A percentile compares a stretch with the other conserved stretches of the same genome.
Conservation (phyloP, 1,284 basidiomycete genomes). For the Tremellales sp. region DNA sequence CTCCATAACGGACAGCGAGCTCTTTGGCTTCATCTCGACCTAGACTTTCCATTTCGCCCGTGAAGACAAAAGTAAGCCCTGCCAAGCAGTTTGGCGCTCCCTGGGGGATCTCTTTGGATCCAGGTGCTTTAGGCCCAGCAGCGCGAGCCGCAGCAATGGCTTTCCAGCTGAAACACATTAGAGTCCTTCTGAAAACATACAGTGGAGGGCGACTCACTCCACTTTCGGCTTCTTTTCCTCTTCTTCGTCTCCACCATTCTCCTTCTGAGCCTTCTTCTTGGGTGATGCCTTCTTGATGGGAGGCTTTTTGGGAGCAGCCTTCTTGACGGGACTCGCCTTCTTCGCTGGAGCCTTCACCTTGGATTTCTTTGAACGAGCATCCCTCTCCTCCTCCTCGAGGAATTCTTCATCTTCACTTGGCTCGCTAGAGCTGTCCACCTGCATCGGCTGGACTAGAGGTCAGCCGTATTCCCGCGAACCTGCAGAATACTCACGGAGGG, state of each 20-base stretch:
- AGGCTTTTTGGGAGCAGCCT: slow-evolving; percentile 11
- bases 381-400: slow-evolving; percentile 24
- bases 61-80: slow-evolving; percentile 91
- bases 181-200: not conserved
- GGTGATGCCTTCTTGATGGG: slow-evolving; percentile 7
- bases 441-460: slow-evolving; percentile 19
- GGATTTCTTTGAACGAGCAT: slow-evolving; percentile 17
- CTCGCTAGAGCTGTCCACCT: slow-evolving; percentile 20
- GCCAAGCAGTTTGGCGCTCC: slow-evolving; percentile 73
- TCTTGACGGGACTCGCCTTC: slow-evolving; percentile 20
- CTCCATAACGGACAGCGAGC: slow-evolving; percentile 88
- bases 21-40: slow-evolving; percentile 83
- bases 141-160: slow-evolving; percentile 63
- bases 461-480: not conserved
- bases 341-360: slow-evolving; percentile 22
- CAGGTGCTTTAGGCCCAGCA: slow-evolving; percentile 64
- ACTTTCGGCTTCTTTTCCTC: slow-evolving; percentile 39
- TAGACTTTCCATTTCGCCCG: slow-evolving; percentile 83
- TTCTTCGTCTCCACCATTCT: slow-evolving; percentile 15
- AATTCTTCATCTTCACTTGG: slow-evolving; percentile 18
- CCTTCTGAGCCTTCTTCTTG: slow-evolving; percentile 26
- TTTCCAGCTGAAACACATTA: slow-evolving; percentile 41
- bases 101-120: slow-evolving; percentile 71
- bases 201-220: slow-evolving; percentile 32
- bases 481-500: slow-evolving; percentile 10